Percentiles rank a stretch among this genome's conserved stretches.
Conservation (phyloP, 2,329 filamentous ascomycete species). For the Beauveria asiatica region DNA sequence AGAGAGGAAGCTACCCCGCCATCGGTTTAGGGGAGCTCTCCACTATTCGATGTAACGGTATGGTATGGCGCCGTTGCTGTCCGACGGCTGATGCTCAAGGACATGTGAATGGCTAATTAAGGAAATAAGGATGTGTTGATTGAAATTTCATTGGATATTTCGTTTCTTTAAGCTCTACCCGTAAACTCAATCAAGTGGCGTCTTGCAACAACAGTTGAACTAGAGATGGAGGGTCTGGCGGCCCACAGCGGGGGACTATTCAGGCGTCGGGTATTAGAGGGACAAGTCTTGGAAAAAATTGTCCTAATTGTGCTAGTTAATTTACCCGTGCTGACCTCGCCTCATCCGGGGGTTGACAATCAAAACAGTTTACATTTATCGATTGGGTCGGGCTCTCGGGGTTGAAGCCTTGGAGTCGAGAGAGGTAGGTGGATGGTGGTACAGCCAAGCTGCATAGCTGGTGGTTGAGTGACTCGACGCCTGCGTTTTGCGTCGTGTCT, state of each 20-base stretch:
- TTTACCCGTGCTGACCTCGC: neutral
- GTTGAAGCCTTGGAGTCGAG: too few relatives aligned
- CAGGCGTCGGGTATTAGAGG: neutral
- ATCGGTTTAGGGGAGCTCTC: slow-evolving; percentile 1
- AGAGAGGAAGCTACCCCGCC: slow-evolving; percentile 6
- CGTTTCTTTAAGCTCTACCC: neutral
- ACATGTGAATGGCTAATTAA: neutral
- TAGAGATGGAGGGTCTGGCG: neutral
- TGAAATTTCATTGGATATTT: neutral
- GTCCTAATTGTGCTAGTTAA: too few relatives aligned
- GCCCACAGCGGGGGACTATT: slow-evolving; percentile 1
- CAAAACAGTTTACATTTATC: too few relatives aligned
- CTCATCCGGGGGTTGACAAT: too few relatives aligned
- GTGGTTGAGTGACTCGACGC: neutral
- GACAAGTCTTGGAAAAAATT: neutral
- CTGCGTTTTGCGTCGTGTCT: too few relatives aligned
- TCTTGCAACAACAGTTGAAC: neutral
- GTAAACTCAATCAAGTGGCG: neutral
- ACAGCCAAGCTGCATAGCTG: neutral
- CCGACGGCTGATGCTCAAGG: neutral
- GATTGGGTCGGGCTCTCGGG: too few relatives aligned
- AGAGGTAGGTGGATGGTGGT: neutral
- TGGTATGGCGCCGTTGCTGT: neutral
- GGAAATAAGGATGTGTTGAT: neutral
- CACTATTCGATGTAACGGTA: neutral